Percentiles rank a stretch among this genome's conserved stretches.
These are phyloP conservation scores for Sclerospora graminicola DNA, from an alignment of 352 stramenopile species.

Conservation along the genomic window DNA sequence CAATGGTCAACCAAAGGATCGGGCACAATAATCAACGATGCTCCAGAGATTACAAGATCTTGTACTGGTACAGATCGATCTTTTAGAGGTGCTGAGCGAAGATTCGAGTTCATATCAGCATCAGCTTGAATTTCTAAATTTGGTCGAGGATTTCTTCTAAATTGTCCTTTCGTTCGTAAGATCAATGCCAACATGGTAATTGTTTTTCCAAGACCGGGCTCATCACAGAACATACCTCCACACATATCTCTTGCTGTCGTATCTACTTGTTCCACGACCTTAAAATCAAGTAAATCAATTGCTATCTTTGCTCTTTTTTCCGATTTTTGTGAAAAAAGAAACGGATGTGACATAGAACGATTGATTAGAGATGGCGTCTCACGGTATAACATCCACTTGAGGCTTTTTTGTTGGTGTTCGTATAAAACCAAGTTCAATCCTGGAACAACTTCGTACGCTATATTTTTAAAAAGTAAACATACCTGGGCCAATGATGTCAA, in stretches of 20 bases:
- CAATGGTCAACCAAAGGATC: conserved; percentile 71
- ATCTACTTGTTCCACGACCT: conserved; percentile 16
- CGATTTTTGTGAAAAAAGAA: conserved; percentile 19
- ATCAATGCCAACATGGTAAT: conserved; percentile 81
- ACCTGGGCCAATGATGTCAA: conserved; percentile 46
- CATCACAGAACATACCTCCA: conserved; percentile 75
- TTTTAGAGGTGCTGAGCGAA: conserved; percentile 31
- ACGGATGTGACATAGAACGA: conserved; percentile 34
- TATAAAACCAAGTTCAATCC: conserved; percentile 64
- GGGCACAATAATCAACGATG: conserved; percentile 63
- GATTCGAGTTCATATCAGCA: conserved; percentile 6
- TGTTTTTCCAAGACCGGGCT: conserved; percentile 77
- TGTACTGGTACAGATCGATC: conserved; percentile 32
- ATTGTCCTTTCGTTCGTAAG: conserved; percentile 62
- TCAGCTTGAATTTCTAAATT: conserved; percentile 2
- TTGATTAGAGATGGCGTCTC: conserved; percentile 35
- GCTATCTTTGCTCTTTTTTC: conserved; percentile 4
- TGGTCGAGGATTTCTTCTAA: conserved; percentile 10
- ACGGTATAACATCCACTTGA: conserved; percentile 75
- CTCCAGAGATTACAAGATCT: conserved; percentile 33
- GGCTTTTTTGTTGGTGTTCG: conserved; percentile 53
- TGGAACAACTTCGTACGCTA: conserved; percentile 76
- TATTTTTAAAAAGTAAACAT: conserved; percentile 65
- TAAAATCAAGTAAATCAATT: conserved; percentile 49
- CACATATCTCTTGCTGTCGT: conserved; percentile 32